A percentile compares a stretch with the other conserved stretches of the same genome.
phyloP scores from a whole-genome alignment of 148 eudicot genomes.

The Oxyria digyna region DNA sequence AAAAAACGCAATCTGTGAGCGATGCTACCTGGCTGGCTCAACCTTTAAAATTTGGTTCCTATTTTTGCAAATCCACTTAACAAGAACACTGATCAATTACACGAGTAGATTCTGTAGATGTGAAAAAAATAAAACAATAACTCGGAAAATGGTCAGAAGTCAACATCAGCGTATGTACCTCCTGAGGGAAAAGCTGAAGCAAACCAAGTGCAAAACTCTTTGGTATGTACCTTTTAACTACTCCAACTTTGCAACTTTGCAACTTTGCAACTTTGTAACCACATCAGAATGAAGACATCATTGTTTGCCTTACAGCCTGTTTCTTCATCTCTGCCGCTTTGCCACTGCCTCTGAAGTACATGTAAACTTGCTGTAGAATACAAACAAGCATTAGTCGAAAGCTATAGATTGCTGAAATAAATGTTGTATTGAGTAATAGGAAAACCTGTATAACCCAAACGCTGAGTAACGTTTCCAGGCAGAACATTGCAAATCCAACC shows the following conservation, averaged over 20 bases:
- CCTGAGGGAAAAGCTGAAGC: neutral
- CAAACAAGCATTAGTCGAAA: neutral
- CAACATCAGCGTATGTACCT: conserved; percentile 8
- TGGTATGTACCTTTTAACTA: conserved; percentile 4
- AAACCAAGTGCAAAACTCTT: neutral
- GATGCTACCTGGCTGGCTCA: neutral
- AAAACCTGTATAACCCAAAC: conserved; percentile 40
- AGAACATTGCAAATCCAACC: conserved; percentile 23
- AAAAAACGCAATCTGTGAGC: neutral
- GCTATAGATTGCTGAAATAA: neutral
- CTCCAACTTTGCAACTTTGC: conserved; percentile 3
- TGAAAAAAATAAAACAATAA: neutral
- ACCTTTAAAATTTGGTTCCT: neutral
- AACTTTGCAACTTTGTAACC: neutral
- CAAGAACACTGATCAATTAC: neutral
- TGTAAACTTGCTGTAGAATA: conserved; percentile 36
- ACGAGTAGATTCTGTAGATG: neutral
- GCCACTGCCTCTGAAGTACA: conserved; percentile 41
- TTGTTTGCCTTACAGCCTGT: conserved; percentile 32
- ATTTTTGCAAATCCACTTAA: neutral
- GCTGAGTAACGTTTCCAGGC: conserved; percentile 28
- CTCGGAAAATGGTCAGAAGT: neutral
- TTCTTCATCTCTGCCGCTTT: conserved; percentile 43
- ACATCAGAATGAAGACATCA: conserved; percentile 33
- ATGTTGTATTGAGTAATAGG: neutral